A percentile compares a stretch with the other conserved stretches of the same genome.
These are phyloP conservation scores for Entomortierella parvispora DNA, from an alignment of 192 early-diverging fungal genomes.

Conservation along the genomic window DNA sequence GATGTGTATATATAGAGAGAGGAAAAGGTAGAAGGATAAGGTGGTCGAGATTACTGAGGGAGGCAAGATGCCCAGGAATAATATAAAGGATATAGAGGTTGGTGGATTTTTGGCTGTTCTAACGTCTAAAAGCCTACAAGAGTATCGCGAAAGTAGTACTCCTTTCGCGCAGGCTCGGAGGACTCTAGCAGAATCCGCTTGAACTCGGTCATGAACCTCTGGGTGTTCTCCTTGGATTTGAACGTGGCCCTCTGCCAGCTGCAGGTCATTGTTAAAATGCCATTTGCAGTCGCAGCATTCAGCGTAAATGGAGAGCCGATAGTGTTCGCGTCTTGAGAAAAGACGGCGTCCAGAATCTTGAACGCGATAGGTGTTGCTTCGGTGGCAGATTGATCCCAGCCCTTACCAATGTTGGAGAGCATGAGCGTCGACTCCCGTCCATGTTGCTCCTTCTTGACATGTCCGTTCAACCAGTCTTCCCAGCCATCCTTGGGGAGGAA, in stretches of 20 bases:
- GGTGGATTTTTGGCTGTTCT: too few relatives aligned
- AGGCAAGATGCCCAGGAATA: too few relatives aligned
- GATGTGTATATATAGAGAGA: not conserved
- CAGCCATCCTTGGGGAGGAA: constrained; percentile 27
- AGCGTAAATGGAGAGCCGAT: constrained; percentile 10
- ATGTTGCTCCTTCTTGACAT: constrained; percentile 30
- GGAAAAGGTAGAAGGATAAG: not conserved
- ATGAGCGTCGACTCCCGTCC: constrained; percentile 22
- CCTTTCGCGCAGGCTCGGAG: constrained; percentile 4
- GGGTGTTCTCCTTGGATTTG: not conserved
- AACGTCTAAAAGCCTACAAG: not conserved
- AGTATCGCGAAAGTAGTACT: constrained; percentile 27
- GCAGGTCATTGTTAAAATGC: constrained; percentile 2
- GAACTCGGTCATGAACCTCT: constrained; percentile 14
- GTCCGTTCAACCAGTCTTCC: constrained; percentile 15
- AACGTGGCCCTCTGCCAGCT: constrained; percentile 32
- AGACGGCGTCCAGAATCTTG: constrained; percentile 17
- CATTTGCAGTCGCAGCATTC: constrained; percentile 27
- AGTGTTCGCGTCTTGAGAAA: constrained; percentile 15
- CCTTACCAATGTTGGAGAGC: constrained; percentile 33
- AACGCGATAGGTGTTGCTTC: not conserved
- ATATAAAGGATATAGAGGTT: too few relatives aligned
- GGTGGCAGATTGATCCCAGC: constrained; percentile 8
- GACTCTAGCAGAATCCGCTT: constrained; percentile 33
- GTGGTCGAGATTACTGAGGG: not conserved